These are phyloP conservation scores for Pezicula carpinea DNA, from an alignment of 2,329 filamentous ascomycete species.

Conservation along the genomic window DNA sequence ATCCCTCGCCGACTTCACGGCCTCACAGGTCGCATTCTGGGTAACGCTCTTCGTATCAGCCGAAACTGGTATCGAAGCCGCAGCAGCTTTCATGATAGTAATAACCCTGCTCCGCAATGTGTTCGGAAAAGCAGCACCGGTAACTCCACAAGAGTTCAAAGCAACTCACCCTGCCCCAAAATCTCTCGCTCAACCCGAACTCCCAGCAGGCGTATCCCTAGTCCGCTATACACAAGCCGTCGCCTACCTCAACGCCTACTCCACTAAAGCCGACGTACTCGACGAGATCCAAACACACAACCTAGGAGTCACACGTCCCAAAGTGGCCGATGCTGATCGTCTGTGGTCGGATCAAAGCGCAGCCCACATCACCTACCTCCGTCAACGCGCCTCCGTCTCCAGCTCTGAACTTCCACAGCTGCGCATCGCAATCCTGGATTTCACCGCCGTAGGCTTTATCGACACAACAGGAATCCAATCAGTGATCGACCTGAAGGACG, in stretches of 20 bases:
- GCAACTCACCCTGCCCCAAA: background rate
- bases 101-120: conserved; percentile 6
- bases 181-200: background rate
- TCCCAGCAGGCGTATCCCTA: conserved; percentile 1
- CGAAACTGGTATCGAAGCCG: conserved; percentile 42
- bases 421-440: conserved; percentile 6
- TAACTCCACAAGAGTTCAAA: background rate
- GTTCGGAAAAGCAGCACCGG: conserved; percentile 3
- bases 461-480: conserved; percentile 11
- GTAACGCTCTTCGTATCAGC: conserved; percentile 59
- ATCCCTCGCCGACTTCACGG: conserved; percentile 59
- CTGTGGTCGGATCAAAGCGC: conserved; percentile 1
- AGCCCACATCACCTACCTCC: conserved; percentile 1
- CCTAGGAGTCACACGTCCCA: background rate
- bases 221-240: conserved; percentile 6
- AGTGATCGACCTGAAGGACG: conserved; percentile 8
- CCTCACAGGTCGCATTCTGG: conserved; percentile 60
- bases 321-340: conserved; percentile 1
- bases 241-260: conserved; percentile 10
- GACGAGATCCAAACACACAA: conserved; percentile 5
- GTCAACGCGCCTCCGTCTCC: conserved; percentile 1
- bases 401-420: conserved; percentile 2
- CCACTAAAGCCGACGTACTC: conserved; percentile 5
- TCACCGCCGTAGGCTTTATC: conserved; percentile 7
- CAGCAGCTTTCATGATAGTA: conserved; percentile 9